Evolutionary conservation across 208 protist genomes (phyloP).

Genomic region (Crithidia bombi): DNA sequence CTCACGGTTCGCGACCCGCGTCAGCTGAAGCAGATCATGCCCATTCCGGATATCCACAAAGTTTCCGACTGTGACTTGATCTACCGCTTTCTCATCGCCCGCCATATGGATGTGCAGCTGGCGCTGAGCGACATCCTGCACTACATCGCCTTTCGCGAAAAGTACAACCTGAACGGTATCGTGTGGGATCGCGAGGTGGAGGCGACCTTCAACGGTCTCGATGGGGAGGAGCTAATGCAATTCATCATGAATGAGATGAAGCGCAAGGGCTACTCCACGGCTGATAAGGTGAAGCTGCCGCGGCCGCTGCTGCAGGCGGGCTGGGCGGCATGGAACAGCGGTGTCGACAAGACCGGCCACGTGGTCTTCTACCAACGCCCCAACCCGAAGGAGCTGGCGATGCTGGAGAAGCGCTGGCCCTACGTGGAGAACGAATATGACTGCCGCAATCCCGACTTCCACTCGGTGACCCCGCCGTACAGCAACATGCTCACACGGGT

Average conservation of each 20-base stretch:
- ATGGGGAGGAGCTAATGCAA: slow-evolving; percentile 51
- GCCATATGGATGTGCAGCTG: slow-evolving; percentile 38
- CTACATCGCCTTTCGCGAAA: slow-evolving; percentile 63
- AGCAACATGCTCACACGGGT: slow-evolving; percentile 53
- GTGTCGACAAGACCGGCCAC: slow-evolving; percentile 52
- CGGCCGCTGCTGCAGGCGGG: slow-evolving; percentile 60
- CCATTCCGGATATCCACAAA: slow-evolving; percentile 66
- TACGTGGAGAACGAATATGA: slow-evolving; percentile 51
- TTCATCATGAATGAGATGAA: slow-evolving; percentile 41
- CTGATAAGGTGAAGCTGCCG: slow-evolving; percentile 36
- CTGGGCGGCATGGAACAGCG: slow-evolving; percentile 61
- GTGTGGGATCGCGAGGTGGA: slow-evolving; percentile 59
- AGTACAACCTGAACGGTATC: slow-evolving; percentile 54
- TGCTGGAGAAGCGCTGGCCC: slow-evolving; percentile 50
- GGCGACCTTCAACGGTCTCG: slow-evolving; percentile 49
- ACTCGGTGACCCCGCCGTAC: slow-evolving; percentile 50
- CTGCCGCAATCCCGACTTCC: slow-evolving; percentile 45
- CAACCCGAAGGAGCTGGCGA: slow-evolving; percentile 46
- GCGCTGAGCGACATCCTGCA: slow-evolving; percentile 44
- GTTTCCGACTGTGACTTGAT: slow-evolving; percentile 62
- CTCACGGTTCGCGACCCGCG: slow-evolving; percentile 33
- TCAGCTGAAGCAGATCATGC: slow-evolving; percentile 48
- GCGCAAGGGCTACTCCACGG: slow-evolving; percentile 17
- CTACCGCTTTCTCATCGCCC: slow-evolving; percentile 66
- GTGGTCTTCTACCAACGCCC: slow-evolving; percentile 60